These are phyloP conservation scores for Nakazawaea peltata DNA, from an alignment of 805 yeast genomes.

Conservation along the genomic window DNA sequence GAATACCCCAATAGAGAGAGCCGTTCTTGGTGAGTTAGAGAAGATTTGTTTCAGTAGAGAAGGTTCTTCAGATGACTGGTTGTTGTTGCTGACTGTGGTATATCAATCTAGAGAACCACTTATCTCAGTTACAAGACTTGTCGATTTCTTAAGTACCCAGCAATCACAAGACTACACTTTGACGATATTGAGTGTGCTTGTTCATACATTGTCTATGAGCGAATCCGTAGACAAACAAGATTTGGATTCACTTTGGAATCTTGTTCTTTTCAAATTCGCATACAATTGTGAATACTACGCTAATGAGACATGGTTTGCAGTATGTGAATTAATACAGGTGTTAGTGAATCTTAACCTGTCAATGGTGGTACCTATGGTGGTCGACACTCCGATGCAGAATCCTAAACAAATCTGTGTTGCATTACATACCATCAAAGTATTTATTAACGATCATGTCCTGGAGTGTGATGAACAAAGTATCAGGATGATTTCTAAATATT, in stretches of 20 bases:
- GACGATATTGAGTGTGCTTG: neutral
- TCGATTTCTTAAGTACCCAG: neutral
- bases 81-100: neutral
- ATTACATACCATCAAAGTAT: neutral
- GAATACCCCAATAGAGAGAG: neutral
- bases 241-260: slow-evolving; percentile 1
- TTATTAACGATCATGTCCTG: no score
- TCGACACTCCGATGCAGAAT: neutral
- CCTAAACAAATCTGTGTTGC: slow-evolving; percentile 1
- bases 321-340: slow-evolving; percentile 2
- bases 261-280: slow-evolving; percentile 2
- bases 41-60: neutral
- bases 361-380: neutral
- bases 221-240: neutral
- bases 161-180: neutral
- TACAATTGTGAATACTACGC: slow-evolving; percentile 1
- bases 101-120: neutral
- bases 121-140: neutral
- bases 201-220: neutral
- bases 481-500: neutral
- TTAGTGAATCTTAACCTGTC: neutral
- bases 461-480: no score
- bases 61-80: slow-evolving; percentile 1
- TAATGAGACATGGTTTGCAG: slow-evolving; percentile 8
- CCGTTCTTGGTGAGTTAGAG: neutral